phyloP scores from a whole-genome alignment of 495 filamentous ascomycete species.

The Patellaria atrata region DNA sequence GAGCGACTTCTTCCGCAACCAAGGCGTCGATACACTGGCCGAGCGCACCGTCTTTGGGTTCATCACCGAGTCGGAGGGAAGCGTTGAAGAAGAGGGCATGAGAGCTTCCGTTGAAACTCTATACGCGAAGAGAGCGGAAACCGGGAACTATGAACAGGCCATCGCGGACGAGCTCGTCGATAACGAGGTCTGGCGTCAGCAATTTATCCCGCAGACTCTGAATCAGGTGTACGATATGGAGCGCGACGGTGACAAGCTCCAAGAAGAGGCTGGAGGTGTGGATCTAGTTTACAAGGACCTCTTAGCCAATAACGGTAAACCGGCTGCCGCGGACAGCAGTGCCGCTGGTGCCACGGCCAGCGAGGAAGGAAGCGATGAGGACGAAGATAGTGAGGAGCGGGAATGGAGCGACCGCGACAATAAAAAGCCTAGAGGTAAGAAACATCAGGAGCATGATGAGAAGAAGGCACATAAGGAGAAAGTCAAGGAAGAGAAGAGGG shows the following conservation, averaged over 20 bases:
- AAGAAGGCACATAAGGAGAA: slow-evolving; percentile 81
- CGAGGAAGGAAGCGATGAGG: slow-evolving; percentile 27
- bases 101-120: slow-evolving; percentile 35
- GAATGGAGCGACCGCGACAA: slow-evolving; percentile 23
- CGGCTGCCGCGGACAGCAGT: slow-evolving; percentile 24
- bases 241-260: slow-evolving; percentile 66
- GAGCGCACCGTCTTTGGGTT: slow-evolving; percentile 70
- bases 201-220: slow-evolving; percentile 87
- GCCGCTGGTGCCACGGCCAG: background rate
- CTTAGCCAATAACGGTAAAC: slow-evolving; percentile 57
- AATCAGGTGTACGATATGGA: slow-evolving; percentile 94
- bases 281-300: slow-evolving; percentile 70
- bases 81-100: slow-evolving; percentile 33
- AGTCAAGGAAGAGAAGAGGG: slow-evolving; percentile 88
- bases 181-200: slow-evolving; percentile 81
- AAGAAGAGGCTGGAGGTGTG: slow-evolving; percentile 51
- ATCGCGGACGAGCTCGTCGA: slow-evolving; percentile 46
- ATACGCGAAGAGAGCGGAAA: slow-evolving; percentile 30
- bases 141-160: slow-evolving; percentile 24
- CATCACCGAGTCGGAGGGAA: slow-evolving; percentile 45
- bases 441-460: slow-evolving; percentile 76
- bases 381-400: slow-evolving; percentile 9
- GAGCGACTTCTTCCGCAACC: slow-evolving; percentile 73
- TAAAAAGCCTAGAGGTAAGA: slow-evolving; percentile 66
- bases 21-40: slow-evolving; percentile 62